phyloP scores from a whole-genome alignment of 768 basidiomycete genomes.

The Neoboletus brunneissimus region DNA sequence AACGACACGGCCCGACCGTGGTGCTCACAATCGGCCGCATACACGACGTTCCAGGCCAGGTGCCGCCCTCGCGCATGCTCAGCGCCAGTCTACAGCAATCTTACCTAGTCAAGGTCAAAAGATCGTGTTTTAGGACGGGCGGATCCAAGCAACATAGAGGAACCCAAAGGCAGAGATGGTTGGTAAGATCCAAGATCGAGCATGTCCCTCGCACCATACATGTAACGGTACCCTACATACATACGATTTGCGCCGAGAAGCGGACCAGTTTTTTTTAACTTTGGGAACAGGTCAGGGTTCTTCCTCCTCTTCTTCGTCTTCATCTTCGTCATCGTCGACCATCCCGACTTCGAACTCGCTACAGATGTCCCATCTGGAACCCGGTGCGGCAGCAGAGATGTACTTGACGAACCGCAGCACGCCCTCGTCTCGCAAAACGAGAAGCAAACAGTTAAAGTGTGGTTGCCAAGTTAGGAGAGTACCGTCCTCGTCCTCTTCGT shows the following conservation, averaged over 20 bases:
- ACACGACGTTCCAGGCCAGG: slow-evolving; percentile 64
- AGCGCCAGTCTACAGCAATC: slow-evolving; percentile 74
- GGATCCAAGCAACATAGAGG: background rate
- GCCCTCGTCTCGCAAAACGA: slow-evolving; percentile 88
- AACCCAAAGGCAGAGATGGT: background rate
- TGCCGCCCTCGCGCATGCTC: slow-evolving; percentile 74
- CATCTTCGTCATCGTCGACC: slow-evolving; percentile 53
- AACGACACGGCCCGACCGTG: slow-evolving; percentile 1
- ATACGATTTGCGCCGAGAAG: background rate
- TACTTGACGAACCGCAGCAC: slow-evolving; percentile 98
- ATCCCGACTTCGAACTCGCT: slow-evolving; percentile 91
- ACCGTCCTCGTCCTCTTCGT: slow-evolving; percentile 56
- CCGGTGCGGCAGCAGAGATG: slow-evolving; percentile 82
- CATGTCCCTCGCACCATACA: background rate
- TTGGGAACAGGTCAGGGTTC: slow-evolving; percentile 2
- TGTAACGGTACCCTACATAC: background rate
- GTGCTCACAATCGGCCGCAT: slow-evolving; percentile 11
- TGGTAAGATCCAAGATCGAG: background rate
- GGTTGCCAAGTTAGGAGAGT: slow-evolving; percentile 86
- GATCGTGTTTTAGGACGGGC: slow-evolving; percentile 54
- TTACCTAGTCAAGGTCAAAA: slow-evolving; percentile 64
- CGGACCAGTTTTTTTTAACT: background rate
- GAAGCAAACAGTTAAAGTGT: slow-evolving; percentile 82
- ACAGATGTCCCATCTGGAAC: slow-evolving; percentile 91
- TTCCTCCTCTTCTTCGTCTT: slow-evolving; percentile 38